Percentiles rank a stretch among this genome's conserved stretches.
Conservation (phyloP, 805 yeast species). For the Yarrowia alimentaria region DNA sequence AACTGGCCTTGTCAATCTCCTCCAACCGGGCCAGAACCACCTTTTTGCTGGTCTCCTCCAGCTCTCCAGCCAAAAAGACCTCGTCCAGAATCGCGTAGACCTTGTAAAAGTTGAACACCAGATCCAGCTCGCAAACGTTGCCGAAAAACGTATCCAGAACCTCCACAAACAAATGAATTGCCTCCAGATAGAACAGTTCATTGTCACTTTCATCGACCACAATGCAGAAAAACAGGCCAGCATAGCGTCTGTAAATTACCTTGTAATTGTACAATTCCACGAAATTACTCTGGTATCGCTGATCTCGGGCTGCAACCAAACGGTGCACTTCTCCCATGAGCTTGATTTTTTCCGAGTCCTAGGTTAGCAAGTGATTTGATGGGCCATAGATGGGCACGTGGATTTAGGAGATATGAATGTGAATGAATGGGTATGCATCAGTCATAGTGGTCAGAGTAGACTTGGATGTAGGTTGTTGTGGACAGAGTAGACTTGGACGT, state of each 20-base stretch:
- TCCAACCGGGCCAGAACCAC: constrained; percentile 63
- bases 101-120: constrained; percentile 87
- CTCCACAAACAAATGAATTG: constrained; percentile 85
- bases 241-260: constrained; percentile 83
- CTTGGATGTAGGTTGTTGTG: too few relatives aligned
- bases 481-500: too few relatives aligned
- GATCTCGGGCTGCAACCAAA: constrained; percentile 77
- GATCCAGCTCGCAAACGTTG: constrained; percentile 89
- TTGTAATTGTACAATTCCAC: constrained; percentile 67
- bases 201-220: constrained; percentile 78
- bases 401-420: too few relatives aligned
- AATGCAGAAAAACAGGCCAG: constrained; percentile 85
- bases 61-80: constrained; percentile 84
- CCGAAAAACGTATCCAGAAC: constrained; percentile 81
- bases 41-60: constrained; percentile 78
- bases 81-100: constrained; percentile 82
- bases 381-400: too few relatives aligned
- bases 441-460: too few relatives aligned
- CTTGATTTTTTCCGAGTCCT: constrained; percentile 49
- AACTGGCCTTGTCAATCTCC: constrained; percentile 45
- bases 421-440: too few relatives aligned
- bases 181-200: constrained; percentile 78
- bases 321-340: constrained; percentile 69
- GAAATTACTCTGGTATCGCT: constrained; percentile 76
- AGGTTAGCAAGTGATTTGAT: constrained; percentile 30